Evolutionary conservation across 2,329 filamentous ascomycete species (phyloP).

Genomic region (Phaeosphaeriaceae sp.): DNA sequence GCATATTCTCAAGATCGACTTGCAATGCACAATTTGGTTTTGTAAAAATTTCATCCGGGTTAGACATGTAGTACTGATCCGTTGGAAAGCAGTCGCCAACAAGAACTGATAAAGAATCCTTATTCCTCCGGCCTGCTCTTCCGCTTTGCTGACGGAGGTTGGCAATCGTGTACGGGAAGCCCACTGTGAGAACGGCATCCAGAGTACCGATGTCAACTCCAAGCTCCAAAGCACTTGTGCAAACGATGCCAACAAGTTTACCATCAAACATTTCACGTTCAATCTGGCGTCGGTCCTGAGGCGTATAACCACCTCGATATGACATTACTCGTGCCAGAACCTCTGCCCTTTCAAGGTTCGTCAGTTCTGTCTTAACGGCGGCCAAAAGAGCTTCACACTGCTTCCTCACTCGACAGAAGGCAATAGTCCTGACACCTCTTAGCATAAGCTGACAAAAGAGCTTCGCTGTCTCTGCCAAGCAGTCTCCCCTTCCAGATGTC

Average conservation of each 20-base stretch:
- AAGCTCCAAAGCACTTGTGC: slow-evolving; percentile 89
- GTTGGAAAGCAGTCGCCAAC: slow-evolving; percentile 89
- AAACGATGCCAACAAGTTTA: slow-evolving; percentile 88
- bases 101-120: slow-evolving; percentile 88
- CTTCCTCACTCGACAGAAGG: slow-evolving; percentile 87
- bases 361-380: slow-evolving; percentile 79
- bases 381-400: slow-evolving; percentile 85
- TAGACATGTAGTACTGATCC: slow-evolving; percentile 97
- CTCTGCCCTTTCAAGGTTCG: slow-evolving; percentile 73
- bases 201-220: slow-evolving; percentile 94
- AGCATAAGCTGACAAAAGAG: slow-evolving; percentile 90
- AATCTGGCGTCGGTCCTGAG: slow-evolving; percentile 85
- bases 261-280: slow-evolving; percentile 98
- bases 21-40: slow-evolving; percentile 88
- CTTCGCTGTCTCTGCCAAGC: slow-evolving; percentile 83
- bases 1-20: slow-evolving; percentile 89
- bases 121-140: slow-evolving; percentile 87
- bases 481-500: slow-evolving; percentile 82
- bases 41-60: slow-evolving; percentile 91
- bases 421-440: slow-evolving; percentile 87
- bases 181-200: slow-evolving; percentile 91
- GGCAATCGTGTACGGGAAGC: slow-evolving; percentile 94
- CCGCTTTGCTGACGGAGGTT: slow-evolving; percentile 95
- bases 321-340: slow-evolving; percentile 86
- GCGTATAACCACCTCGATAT: slow-evolving; percentile 92